These are phyloP conservation scores for Diplogelasinospora grovesii DNA, from an alignment of 495 filamentous ascomycete species.

Conservation along the genomic window DNA sequence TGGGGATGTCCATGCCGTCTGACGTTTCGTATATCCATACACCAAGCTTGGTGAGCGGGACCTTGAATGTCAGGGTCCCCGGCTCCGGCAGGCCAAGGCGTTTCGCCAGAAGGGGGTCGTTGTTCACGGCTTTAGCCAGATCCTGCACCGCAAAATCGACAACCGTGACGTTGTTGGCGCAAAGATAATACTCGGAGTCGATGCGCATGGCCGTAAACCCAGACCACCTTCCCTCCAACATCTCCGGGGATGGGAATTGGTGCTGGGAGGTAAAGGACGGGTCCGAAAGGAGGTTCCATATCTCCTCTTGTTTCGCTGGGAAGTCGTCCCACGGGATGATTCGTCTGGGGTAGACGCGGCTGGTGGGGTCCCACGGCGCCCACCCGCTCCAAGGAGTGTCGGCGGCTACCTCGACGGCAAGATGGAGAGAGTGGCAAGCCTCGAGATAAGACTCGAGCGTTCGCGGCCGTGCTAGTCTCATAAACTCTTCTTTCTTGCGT, in stretches of 20 bases:
- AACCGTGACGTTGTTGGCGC: slow-evolving; percentile 19
- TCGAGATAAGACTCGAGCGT: slow-evolving; percentile 25
- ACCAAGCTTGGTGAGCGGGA: slow-evolving; percentile 10
- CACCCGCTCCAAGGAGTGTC: slow-evolving; percentile 24
- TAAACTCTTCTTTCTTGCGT: slow-evolving; percentile 16
- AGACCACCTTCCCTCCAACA: slow-evolving; percentile 22
- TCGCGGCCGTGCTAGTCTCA: slow-evolving; percentile 12
- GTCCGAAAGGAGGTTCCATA: slow-evolving; percentile 20
- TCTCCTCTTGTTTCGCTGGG: slow-evolving; percentile 15
- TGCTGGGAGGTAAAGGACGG: slow-evolving; percentile 17
- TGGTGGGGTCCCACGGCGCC: too few relatives aligned
- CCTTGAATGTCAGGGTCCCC: slow-evolving; percentile 2
- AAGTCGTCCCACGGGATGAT: slow-evolving; percentile 30
- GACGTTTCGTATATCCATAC: slow-evolving; percentile 30
- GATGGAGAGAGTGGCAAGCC: slow-evolving; percentile 24
- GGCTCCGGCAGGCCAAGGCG: slow-evolving; percentile 16
- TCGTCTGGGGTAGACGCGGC: slow-evolving; percentile 26
- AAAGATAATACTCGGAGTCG: slow-evolving; percentile 24
- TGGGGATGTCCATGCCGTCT: slow-evolving; percentile 20
- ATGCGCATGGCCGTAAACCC: slow-evolving; percentile 21
- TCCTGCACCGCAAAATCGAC: slow-evolving; percentile 25
- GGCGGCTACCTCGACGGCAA: slow-evolving; percentile 25
- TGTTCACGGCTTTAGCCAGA: slow-evolving; percentile 19
- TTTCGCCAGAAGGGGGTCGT: slow-evolving; percentile 19
- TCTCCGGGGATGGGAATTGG: slow-evolving; percentile 23